phyloP scores from a whole-genome alignment of 2,329 filamentous ascomycete genomes.

The Calonectria pauciramosa region DNA sequence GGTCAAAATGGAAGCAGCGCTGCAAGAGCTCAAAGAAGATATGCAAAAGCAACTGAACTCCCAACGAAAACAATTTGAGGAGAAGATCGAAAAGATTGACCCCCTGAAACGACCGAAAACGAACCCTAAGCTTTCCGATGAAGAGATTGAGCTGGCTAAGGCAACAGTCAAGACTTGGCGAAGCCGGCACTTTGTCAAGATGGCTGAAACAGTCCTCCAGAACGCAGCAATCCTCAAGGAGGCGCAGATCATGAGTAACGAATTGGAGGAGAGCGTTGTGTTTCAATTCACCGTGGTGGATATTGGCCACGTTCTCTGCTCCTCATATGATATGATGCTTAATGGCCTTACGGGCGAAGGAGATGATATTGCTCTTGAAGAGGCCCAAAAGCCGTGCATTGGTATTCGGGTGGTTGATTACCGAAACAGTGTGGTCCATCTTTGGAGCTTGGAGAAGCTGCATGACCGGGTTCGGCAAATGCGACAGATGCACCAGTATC shows the following conservation, averaged over 20 bases:
- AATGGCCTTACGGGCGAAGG: conserved; percentile 91
- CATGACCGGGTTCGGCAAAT: conserved; percentile 89
- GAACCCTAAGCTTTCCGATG: conserved; percentile 75
- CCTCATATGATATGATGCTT: conserved; percentile 95
- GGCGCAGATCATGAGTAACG: conserved; percentile 97
- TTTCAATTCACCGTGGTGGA: conserved; percentile 97
- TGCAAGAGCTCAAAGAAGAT: conserved; percentile 84
- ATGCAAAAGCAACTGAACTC: conserved; percentile 89
- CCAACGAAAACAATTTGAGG: conserved; percentile 88
- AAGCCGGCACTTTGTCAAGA: conserved; percentile 87
- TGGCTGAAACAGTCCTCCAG: conserved; percentile 93
- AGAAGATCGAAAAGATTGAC: conserved; percentile 83
- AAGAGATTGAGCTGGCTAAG: conserved; percentile 79
- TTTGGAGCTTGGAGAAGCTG: conserved; percentile 96
- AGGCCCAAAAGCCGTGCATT: conserved; percentile 88
- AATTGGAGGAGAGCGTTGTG: conserved; percentile 91
- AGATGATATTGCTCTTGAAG: conserved; percentile 83
- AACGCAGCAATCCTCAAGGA: conserved; percentile 92
- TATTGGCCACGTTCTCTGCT: conserved; percentile 87
- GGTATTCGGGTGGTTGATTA: conserved; percentile 93
- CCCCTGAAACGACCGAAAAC: conserved; percentile 72
- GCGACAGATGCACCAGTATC: conserved; percentile 97
- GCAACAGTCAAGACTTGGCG: conserved; percentile 82
- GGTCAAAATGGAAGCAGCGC: conserved; percentile 83
- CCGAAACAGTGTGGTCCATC: conserved; percentile 84